Conservation (phyloP, 2,329 filamentous ascomycete species). For the Chalara sp. region DNA sequence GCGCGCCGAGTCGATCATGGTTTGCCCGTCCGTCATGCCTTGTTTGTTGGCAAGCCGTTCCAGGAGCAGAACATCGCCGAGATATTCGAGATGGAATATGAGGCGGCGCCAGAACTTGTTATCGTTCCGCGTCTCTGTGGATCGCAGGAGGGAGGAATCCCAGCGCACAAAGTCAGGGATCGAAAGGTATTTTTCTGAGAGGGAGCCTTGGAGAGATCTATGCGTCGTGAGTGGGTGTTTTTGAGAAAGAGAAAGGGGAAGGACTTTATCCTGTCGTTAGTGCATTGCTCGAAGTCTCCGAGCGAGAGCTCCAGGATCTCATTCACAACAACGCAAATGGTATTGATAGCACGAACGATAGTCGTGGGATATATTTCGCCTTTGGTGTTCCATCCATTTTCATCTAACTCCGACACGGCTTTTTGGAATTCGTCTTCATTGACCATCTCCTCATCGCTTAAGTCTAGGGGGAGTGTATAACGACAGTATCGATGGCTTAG, state of each 20-base stretch:
- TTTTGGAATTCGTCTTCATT: constrained; percentile 34
- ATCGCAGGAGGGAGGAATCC: constrained; percentile 34
- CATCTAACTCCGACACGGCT: constrained; percentile 36
- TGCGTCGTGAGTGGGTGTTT: not conserved
- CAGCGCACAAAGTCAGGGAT: constrained; percentile 27
- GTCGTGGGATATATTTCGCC: constrained; percentile 38
- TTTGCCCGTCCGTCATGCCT: constrained; percentile 30
- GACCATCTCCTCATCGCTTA: constrained; percentile 42
- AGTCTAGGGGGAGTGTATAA: constrained; percentile 46
- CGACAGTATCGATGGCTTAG: constrained; percentile 45
- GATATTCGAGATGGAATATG: constrained; percentile 38
- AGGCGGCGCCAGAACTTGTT: constrained; percentile 38
- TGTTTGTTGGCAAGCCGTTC: constrained; percentile 48
- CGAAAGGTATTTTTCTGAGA: constrained; percentile 31
- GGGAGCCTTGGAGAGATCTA: constrained; percentile 13
- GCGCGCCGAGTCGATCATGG: constrained; percentile 37
- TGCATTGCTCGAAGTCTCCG: constrained; percentile 16
- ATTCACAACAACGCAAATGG: constrained; percentile 45
- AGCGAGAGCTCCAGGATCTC: constrained; percentile 51
- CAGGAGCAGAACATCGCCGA: constrained; percentile 53
- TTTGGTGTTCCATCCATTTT: constrained; percentile 44
- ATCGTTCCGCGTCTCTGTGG: constrained; percentile 26
- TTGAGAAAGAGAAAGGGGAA: not conserved
- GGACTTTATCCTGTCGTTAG: constrained; percentile 17
- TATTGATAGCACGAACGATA: constrained; percentile 37